Evolutionary conservation across 2,329 filamentous ascomycete genomes (phyloP).

Genomic region (Trichocomaceae sp.): DNA sequence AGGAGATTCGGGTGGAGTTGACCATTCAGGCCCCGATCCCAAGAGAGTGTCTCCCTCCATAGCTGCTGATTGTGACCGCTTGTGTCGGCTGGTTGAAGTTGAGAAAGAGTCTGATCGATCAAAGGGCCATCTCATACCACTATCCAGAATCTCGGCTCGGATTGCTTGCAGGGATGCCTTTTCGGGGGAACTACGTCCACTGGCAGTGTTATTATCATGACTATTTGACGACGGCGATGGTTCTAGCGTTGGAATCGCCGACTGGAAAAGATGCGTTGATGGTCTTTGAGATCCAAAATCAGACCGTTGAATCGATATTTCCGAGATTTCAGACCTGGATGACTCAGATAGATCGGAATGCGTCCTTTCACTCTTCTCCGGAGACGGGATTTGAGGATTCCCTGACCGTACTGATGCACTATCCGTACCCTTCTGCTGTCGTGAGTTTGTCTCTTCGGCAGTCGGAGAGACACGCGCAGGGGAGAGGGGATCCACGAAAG

Average conservation of each 20-base stretch:
- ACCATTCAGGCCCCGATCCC: conserved; percentile 32
- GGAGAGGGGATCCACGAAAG: conserved; percentile 22
- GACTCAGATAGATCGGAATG: conserved; percentile 51
- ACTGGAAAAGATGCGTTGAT: conserved; percentile 17
- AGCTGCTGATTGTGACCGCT: conserved; percentile 44
- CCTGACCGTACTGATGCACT: conserved; percentile 16
- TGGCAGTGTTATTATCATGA: conserved; percentile 18
- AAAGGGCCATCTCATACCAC: conserved; percentile 21
- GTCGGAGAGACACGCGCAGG: conserved; percentile 2
- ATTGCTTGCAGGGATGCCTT: conserved; percentile 18
- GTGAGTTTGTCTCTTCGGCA: conserved; percentile 11
- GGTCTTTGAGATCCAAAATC: conserved; percentile 32
- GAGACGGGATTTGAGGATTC: conserved; percentile 36
- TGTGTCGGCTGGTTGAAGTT: conserved; percentile 46
- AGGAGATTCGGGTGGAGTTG: conserved; percentile 21
- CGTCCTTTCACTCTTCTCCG: conserved; percentile 50
- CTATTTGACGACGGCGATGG: conserved; percentile 17
- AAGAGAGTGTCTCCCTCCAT: conserved; percentile 49
- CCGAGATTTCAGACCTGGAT: conserved; percentile 41
- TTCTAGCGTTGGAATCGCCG: conserved; percentile 17
- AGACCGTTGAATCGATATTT: conserved; percentile 16
- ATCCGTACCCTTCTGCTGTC: conserved; percentile 3
- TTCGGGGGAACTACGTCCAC: conserved; percentile 23
- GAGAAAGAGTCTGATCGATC: conserved; percentile 45
- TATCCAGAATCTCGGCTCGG: conserved; percentile 16